Base-by-base conservation (phyloP, 257 asterid genomes). In the Nicotiana noctiflora region DNA sequence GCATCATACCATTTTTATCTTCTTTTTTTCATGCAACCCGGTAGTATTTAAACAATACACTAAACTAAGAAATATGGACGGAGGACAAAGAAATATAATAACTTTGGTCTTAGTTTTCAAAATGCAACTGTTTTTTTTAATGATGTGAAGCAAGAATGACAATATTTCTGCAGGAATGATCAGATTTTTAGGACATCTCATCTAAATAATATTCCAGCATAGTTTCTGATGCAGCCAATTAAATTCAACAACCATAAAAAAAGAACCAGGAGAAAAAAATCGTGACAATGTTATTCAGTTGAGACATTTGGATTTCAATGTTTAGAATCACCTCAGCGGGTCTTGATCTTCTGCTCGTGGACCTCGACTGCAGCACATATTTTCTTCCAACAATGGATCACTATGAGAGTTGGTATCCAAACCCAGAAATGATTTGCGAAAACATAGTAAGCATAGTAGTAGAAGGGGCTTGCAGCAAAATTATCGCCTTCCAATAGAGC, bases 351-450 rank as follows among this genome's bases (percentile, higher is more conserved):
- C 87, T 83, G 91, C 80, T 91, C 91, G 77, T 84, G 93, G 61
- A 81, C 83, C 60, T 56, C 77, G 82, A 86, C 82, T 12, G 97
- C 94, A 23, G 91, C 89, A 76, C 90, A 88, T 79, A 92, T 92
- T 88, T 86, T 92, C 90, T 81, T 95, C 98, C 98, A 95, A 87
- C 96, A 87, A 74, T 79, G 90, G 31, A 90, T 83, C 60, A 82
- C 75, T 46, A 92, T 92, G 85, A 86, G 79, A 6, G 90, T 80
- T 9, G 99, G 99, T 37, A 96, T 89, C 18, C 93, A 62, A 79
- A 92, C 75, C 99, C 99, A 96, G 91, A 91, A 94, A 14, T 86
- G 81, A 60, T 96, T 95, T 13, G 97, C 97, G 8, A 90, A 46
- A 19, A 91, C 77, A 79, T 90, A 95, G 83, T 93, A 93, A 12